Percentiles rank a stretch among this genome's conserved stretches.
phyloP scores from a whole-genome alignment of 2,329 filamentous ascomycete species.

The Fragosphaeria purpurea region DNA sequence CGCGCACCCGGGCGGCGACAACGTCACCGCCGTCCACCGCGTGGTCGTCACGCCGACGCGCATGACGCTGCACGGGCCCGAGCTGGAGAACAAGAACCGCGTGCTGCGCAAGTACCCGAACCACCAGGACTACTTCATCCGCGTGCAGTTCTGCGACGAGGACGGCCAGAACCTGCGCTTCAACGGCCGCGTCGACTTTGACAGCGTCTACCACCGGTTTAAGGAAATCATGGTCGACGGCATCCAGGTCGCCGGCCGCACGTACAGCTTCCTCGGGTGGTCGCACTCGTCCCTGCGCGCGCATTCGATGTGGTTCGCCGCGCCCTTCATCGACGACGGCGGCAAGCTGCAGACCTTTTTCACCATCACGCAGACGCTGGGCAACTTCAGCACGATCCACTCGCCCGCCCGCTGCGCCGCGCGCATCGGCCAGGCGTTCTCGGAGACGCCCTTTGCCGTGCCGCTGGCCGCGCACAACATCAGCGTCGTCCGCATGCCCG shows the following conservation, averaged over 20 bases:
- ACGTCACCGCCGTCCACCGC: slow-evolving; percentile 43
- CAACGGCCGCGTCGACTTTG: slow-evolving; percentile 40
- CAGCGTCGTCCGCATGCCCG: slow-evolving; percentile 26
- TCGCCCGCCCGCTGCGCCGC: slow-evolving; percentile 48
- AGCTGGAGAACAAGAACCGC: slow-evolving; percentile 58
- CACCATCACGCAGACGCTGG: slow-evolving; percentile 37
- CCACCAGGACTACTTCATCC: slow-evolving; percentile 53
- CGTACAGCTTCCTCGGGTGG: slow-evolving; percentile 62
- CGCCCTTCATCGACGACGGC: slow-evolving; percentile 31
- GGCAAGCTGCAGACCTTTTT: slow-evolving; percentile 24
- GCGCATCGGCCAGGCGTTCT: slow-evolving; percentile 58
- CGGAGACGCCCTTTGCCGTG: slow-evolving; percentile 60
- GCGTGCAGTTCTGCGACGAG: slow-evolving; percentile 67
- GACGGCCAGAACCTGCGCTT: slow-evolving; percentile 54
- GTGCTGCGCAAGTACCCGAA: slow-evolving; percentile 56
- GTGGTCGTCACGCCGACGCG: slow-evolving; percentile 51
- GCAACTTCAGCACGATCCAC: slow-evolving; percentile 39
- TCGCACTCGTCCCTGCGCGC: slow-evolving; percentile 67
- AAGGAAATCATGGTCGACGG: slow-evolving; percentile 45
- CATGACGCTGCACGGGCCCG: slow-evolving; percentile 48
- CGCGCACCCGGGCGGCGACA: slow-evolving; percentile 20
- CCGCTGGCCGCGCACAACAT: slow-evolving; percentile 31
- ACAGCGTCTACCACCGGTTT: slow-evolving; percentile 50
- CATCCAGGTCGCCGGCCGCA: slow-evolving; percentile 53
- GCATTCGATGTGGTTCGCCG: slow-evolving; percentile 58